Base-by-base conservation (phyloP, 352 stramenopile genomes). In the Pythium aquatile region DNA sequence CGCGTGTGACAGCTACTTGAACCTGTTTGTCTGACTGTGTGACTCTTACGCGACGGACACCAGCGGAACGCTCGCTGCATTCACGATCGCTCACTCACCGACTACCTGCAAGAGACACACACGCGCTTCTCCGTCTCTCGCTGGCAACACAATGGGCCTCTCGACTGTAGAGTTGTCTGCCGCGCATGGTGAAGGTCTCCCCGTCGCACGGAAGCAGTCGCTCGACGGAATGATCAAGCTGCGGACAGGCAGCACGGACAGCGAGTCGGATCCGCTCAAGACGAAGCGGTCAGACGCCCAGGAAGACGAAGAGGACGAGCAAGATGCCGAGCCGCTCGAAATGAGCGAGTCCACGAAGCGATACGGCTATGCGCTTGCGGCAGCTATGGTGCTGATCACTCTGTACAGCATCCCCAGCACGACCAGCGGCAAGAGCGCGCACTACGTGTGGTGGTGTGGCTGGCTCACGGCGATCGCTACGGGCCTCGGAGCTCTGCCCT, bases 401-500 rank as follows among this genome's bases (percentile, higher is more conserved):
- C 61, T 92, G 26, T 86, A 88, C 62, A 89, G 82, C 51, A 65
- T 89, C 74, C 74, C 74, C 54, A 58, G 73, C 60, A 53, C 68
- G 65, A 47, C 63, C 59, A 60, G 69, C 7, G 72, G 74, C 58
- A 92, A 92, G 70, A 86, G 78, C 59, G 81, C 72, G 16, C 77
- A 85, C 33, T 94, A 98, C 63, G 97, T 99, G 5, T 99, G 94
- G 81, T 99, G 97, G 80, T 99, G 95, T 70, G 97, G 96, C 62
- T 99, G 97, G 97, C 91, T 99, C 61, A 99, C 96, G 26, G 97
- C 97, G 40, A 76, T 99, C 17, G 94, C 88, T 55, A 99, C 97
- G 28, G 97, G 94, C 8, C 61, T 99, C 24, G 97, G 97, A 30
- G 97, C 96, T 0, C 32, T 99, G 32, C 97, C 97, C 24, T 97